Evolutionary conservation across 371 early-diverging fungal genomes (phyloP).

Genomic region (Conidiobolus coronatus): DNA sequence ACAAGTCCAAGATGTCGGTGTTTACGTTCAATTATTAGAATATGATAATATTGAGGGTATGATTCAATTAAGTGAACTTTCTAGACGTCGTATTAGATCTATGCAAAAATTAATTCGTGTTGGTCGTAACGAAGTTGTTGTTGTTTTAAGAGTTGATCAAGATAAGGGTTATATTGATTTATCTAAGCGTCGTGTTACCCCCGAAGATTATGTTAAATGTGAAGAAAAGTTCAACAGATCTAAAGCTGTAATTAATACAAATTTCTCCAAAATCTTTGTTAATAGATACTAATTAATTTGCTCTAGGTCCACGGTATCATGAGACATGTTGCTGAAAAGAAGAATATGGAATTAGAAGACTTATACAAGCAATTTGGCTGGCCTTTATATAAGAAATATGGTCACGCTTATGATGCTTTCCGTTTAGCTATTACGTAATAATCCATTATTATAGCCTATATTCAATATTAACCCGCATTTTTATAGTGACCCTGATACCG

Average conservation of each 20-base stretch:
- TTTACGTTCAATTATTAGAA: constrained; percentile 84
- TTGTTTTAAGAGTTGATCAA: constrained; percentile 94
- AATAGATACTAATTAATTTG: background rate
- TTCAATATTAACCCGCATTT: background rate
- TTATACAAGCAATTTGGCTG: constrained; percentile 85
- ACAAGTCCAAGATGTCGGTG: constrained; percentile 95
- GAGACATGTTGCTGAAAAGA: constrained; percentile 84
- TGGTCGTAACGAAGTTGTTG: constrained; percentile 91
- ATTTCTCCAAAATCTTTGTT: background rate
- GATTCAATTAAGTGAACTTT: constrained; percentile 91
- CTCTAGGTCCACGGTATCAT: constrained; percentile 36
- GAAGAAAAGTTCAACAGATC: constrained; percentile 93
- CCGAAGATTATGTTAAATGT: constrained; percentile 86
- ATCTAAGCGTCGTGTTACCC: constrained; percentile 91
- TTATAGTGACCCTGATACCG: constrained; percentile 61
- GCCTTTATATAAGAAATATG: constrained; percentile 95
- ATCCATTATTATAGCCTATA: constrained; percentile 2
- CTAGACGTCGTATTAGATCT: constrained; percentile 91
- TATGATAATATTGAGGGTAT: constrained; percentile 92
- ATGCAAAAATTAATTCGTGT: constrained; percentile 95
- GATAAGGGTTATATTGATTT: constrained; percentile 99
- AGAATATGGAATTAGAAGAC: constrained; percentile 52
- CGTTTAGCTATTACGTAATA: constrained; percentile 76
- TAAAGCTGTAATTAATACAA: constrained; percentile 48
- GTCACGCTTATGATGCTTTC: constrained; percentile 95